Evolutionary conservation across 495 filamentous ascomycete genomes (phyloP), one percentile per base, ranked within the genome.

Genomic region (Penicillium turbatum): DNA sequence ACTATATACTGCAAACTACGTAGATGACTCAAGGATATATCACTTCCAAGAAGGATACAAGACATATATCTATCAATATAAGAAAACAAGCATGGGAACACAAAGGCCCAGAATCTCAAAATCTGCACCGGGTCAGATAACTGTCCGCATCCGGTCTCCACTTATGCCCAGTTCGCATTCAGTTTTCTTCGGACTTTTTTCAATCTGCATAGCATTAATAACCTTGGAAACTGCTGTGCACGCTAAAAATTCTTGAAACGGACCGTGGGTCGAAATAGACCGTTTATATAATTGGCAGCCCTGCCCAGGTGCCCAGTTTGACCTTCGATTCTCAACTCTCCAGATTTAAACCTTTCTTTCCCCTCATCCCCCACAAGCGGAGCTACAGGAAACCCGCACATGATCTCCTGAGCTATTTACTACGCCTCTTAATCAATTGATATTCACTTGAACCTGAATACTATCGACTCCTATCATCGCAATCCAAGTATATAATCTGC

Each of bases 401-500:
- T 37, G 15, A 36, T 36, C n/a, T 24, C 21, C 21, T 24, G 21
- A 24, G 21, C 21, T 24, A 24, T 24, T 4, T 24, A 24, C 21
- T 24, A 24, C 21, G 21, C 21, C 21, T 11, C 2, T n/a, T 41
- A 21, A 32, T 30, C 34, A 27, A n/a, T 3, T 21, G 7, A 40
- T 11, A 16, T 10, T 6, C 36, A 17, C 21, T 2, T 24, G 4
- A 24, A n/a, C 4, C 26, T 15, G 16, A 40, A 21, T 11, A 30
- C 30, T 3, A 10, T 42, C 37, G 12, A 34, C 30, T 31, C 26
- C 11, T 21, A 47, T 45, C 5, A 29, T 30, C 27, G 15, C 26
- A 44, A 44, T 11, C 24, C 38, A 11, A 38, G 38, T 16, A 12
- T 19, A 37, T 26, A 17, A 37, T 31, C 45, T 60, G 61, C 45